Conservation (phyloP, 495 filamentous ascomycete species). For the Beverwykella pulmonaria region DNA sequence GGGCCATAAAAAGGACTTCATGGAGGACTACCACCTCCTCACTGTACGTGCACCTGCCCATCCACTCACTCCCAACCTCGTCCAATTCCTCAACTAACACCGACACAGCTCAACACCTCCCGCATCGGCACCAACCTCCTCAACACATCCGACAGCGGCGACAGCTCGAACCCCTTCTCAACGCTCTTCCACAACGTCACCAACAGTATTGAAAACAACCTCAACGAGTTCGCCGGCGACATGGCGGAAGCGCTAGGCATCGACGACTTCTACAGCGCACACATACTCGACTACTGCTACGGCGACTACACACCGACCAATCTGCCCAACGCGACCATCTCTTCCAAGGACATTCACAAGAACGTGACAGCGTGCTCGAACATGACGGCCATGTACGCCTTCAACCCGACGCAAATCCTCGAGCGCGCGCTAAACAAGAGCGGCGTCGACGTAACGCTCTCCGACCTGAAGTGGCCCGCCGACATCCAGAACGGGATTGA, state of each 20-base stretch:
- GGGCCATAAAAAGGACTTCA: conserved; percentile 60
- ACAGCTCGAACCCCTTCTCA: conserved; percentile 29
- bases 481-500: conserved; percentile 63
- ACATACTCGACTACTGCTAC: conserved; percentile 70
- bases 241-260: conserved; percentile 57
- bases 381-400: conserved; percentile 56
- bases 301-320: conserved; percentile 60
- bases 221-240: conserved; percentile 52
- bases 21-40: conserved; percentile 66
- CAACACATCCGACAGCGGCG: conserved; percentile 20
- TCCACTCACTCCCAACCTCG: too few relatives aligned
- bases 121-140: conserved; percentile 59
- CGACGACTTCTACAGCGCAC: conserved; percentile 73
- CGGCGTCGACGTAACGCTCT: conserved; percentile 59
- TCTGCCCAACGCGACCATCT: conserved; percentile 51
- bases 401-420: conserved; percentile 63
- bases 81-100: conserved; percentile 23
- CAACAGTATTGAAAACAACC: conserved; percentile 44
- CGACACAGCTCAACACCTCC: conserved; percentile 64
- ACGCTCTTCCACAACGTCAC: conserved; percentile 39
- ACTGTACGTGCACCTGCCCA: conserved; percentile 60
- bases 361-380: conserved; percentile 67
- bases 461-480: conserved; percentile 63
- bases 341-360: conserved; percentile 42
- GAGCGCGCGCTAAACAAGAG: conserved; percentile 50